Evolutionary conservation across 176 grass and related monocot genomes (phyloP), one percentile per base, ranked within the genome.

Genomic region (Oryza brachyantha): DNA sequence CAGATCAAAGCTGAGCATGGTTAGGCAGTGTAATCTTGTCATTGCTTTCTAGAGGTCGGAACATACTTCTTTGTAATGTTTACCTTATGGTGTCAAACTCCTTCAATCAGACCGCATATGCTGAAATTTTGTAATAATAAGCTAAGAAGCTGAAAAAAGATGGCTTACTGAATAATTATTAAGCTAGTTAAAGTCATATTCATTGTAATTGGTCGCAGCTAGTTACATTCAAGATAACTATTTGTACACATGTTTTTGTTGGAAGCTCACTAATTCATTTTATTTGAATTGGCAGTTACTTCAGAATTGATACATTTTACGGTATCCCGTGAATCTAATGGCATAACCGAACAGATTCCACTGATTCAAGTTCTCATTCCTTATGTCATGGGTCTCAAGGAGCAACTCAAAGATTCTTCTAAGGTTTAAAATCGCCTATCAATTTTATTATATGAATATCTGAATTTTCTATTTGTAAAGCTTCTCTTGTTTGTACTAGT

Each of bases 251-350:
- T 17, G 76, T 11, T 76, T 72, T 84, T 66, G 26, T 77, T 58
- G 13, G 64, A 48, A 65, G 36, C 60, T 89, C 29, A 57, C 66
- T 89, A 39, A 89, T 77, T 39, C 32, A 39, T 52, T 58, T 61
- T 70, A 22, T 85, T 79, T 55, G 66, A 77, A 59, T 80, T 79
- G 73, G 28, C 87, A 94, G 96, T 93, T 81, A 91, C 89, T 22
- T 99, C 96, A 72, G 96, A 99, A 82, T 74, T 99, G 90, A 99
- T 99, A 91, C 90, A 95, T 61, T 85, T 86, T 85, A 99, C 90
- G 57, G 88, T 93, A 82, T 95, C 92, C 73, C 81, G 79, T 66
- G 88, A 81, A 71, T 89, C 90, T 48, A 79, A 82, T 83, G 84
- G 84, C 60, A 70, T 89, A 21, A 36, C 80, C 75, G 79, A 91